Percentiles rank a stretch among this genome's conserved stretches.
phyloP scores from a whole-genome alignment of 75 land plant genomes.

The Selaginella moellendorffii region DNA sequence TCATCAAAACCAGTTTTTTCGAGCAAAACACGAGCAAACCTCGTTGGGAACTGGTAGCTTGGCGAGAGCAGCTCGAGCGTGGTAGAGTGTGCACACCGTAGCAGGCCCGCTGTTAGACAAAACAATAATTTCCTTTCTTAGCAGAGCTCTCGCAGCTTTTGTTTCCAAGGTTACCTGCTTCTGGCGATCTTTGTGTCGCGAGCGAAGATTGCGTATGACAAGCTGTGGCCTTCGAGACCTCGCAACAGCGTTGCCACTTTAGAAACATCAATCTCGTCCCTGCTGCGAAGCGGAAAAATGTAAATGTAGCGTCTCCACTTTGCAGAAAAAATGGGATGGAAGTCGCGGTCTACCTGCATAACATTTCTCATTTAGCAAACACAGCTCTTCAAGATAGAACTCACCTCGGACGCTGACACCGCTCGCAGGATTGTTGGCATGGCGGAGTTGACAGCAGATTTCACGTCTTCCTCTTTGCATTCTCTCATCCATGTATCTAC shows the following conservation, averaged over 20 bases:
- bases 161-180: no score
- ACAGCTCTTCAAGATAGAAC: neutral
- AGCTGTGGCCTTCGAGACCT: conserved; percentile 46
- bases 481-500: conserved; percentile 64
- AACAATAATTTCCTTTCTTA: no score
- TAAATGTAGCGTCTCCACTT: conserved; percentile 77
- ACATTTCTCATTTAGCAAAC: no score
- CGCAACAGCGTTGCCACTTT: conserved; percentile 34
- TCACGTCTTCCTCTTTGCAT: conserved; percentile 29
- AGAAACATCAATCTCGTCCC: conserved; percentile 15
- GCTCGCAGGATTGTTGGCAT: conserved; percentile 39
- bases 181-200: conserved; percentile 70
- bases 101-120: conserved; percentile 44
- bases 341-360: conserved; percentile 47
- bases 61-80: conserved; percentile 57
- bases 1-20: neutral
- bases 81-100: conserved; percentile 58
- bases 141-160: no score
- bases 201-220: conserved; percentile 66
- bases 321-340: conserved; percentile 79
- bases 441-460: conserved; percentile 29
- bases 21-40: conserved; percentile 4
- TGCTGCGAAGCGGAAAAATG: conserved; percentile 41
- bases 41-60: conserved; percentile 25
- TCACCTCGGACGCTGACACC: conserved; percentile 37